Percentiles rank a stretch among this genome's conserved stretches.
phyloP scores from a whole-genome alignment of 1,139 yeast genomes.

The Candida sp. region DNA sequence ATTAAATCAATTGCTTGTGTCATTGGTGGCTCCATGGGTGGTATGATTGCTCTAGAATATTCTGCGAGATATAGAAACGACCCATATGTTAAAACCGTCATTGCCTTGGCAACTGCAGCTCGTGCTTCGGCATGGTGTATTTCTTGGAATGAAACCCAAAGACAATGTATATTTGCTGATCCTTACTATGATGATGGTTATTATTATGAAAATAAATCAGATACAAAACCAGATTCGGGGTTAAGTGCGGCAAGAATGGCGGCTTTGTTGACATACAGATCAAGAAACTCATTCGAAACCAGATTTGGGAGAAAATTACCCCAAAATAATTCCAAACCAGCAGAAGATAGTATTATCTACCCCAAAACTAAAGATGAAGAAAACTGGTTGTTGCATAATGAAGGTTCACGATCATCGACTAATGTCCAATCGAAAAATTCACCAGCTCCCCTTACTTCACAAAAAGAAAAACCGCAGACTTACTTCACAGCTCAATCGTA shows the following conservation, averaged over 20 bases:
- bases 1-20: constrained; percentile 78
- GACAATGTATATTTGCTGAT: constrained; percentile 93
- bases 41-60: constrained; percentile 95
- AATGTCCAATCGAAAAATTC: constrained; percentile 7
- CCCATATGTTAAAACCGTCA: constrained; percentile 64
- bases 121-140: constrained; percentile 98
- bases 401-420: constrained; percentile 28
- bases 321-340: constrained; percentile 9
- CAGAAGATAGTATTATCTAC: constrained; percentile 20
- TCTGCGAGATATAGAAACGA: constrained; percentile 63
- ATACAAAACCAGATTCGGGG: constrained; percentile 72
- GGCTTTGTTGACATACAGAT: constrained; percentile 87
- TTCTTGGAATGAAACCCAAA: constrained; percentile 98
- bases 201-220: constrained; percentile 59
- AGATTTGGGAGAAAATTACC: constrained; percentile 75
- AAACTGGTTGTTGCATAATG: constrained; percentile 43
- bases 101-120: constrained; percentile 93
- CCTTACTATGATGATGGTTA: constrained; percentile 92
- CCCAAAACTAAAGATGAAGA: constrained; percentile 45
- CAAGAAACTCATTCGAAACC: constrained; percentile 86
- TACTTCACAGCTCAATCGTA: constrained; percentile 95
- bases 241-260: constrained; percentile 98
- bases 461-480: constrained; percentile 61
- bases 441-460: constrained; percentile 7
- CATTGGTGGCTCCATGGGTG: constrained; percentile 99